Evolutionary conservation across 2,329 filamentous ascomycete species (phyloP).

Genomic region (Phaeomoniella chlamydospora): DNA sequence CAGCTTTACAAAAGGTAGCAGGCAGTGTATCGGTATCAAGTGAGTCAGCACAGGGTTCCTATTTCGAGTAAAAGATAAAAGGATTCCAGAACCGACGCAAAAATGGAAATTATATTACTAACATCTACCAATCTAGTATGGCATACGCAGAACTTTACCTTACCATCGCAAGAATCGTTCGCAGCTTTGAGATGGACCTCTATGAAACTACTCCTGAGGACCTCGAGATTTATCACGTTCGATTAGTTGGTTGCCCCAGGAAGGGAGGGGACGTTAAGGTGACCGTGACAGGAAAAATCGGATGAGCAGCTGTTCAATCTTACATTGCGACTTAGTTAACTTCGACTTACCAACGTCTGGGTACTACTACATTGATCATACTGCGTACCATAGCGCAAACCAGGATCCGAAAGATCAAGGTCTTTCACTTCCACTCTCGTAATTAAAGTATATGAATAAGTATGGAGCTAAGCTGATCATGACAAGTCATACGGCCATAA

Average conservation of each 20-base stretch:
- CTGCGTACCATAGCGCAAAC: too few species aligned
- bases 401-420: too few species aligned
- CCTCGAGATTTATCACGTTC: constrained; percentile 15
- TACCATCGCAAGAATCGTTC: constrained; percentile 7
- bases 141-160: constrained; percentile 7
- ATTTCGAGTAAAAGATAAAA: not conserved
- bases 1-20: constrained; percentile 15
- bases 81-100: not conserved
- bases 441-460: too few species aligned
- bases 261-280: constrained; percentile 11
- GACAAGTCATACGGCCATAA: too few species aligned
- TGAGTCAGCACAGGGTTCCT: constrained; percentile 5
- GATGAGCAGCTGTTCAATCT: too few species aligned
- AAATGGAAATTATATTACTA: not conserved
- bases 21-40: constrained; percentile 16
- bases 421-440: too few species aligned
- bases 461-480: too few species aligned
- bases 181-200: constrained; percentile 14
- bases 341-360: too few species aligned
- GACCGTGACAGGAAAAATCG: not conserved
- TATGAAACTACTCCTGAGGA: constrained; percentile 15
- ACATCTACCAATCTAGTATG: constrained; percentile 4
- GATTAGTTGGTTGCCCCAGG: constrained; percentile 14
- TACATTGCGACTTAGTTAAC: too few species aligned
- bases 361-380: too few species aligned